Conservation (phyloP, 345 rosid genomes). For the Excoecaria cochinchinensis region DNA sequence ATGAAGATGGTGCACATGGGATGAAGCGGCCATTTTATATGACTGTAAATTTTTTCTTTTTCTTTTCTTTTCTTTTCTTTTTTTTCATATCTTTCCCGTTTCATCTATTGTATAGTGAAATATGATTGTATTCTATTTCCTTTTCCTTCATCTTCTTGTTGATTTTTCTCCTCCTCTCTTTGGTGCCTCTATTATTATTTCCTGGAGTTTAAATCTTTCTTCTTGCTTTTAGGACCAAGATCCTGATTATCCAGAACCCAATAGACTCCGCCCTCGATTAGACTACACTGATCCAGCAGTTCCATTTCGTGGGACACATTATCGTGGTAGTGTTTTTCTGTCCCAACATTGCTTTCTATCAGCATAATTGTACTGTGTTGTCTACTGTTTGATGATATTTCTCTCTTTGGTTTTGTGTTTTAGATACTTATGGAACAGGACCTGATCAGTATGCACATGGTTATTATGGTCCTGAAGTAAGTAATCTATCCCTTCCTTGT, state of each 20-base stretch:
- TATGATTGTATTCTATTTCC: background rate
- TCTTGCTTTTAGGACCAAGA: slow-evolving; percentile 43
- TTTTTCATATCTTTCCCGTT: background rate
- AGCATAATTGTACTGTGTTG: slow-evolving; percentile 2
- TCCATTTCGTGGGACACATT: slow-evolving; percentile 38
- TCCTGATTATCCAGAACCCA: slow-evolving; percentile 48
- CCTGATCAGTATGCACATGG: slow-evolving; percentile 41
- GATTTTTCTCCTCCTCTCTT: background rate
- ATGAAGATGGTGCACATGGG: slow-evolving; percentile 42
- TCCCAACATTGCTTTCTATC: background rate
- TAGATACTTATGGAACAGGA: slow-evolving; percentile 42
- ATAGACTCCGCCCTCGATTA: slow-evolving; percentile 41
- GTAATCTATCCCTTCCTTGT: slow-evolving; percentile 24
- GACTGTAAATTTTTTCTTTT: slow-evolving; percentile 29
- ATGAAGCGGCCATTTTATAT: slow-evolving; percentile 49
- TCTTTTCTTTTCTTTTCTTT: background rate
- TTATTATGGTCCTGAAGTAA: slow-evolving; percentile 50
- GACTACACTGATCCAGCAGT: slow-evolving; percentile 41
- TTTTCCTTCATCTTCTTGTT: background rate
- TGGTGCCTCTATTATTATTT: slow-evolving; percentile 1
- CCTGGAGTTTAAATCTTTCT: background rate
- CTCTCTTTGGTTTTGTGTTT: slow-evolving; percentile 25
- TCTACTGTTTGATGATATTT: slow-evolving; percentile 10
- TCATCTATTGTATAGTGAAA: background rate
- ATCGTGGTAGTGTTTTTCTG: slow-evolving; percentile 35